Percentiles rank a stretch among this genome's conserved stretches.
phyloP scores from a whole-genome alignment of 495 filamentous ascomycete species.

The Hypoxylon subgilvum region DNA sequence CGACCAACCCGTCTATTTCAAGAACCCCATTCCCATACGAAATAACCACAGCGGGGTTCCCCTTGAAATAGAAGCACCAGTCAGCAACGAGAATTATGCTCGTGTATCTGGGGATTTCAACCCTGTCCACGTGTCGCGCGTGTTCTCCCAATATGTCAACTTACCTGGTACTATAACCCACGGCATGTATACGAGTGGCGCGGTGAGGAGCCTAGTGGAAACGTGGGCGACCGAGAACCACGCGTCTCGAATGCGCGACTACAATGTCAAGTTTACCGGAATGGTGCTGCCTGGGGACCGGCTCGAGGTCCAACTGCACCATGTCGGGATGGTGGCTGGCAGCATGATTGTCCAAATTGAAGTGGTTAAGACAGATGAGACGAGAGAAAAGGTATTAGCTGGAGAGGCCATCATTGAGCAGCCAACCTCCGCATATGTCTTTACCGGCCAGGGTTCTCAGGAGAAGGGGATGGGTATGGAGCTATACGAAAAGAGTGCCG shows the following conservation, averaged over 20 bases:
- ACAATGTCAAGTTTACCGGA: conserved; percentile 79
- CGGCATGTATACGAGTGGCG: conserved; percentile 90
- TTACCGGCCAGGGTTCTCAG: conserved; percentile 87
- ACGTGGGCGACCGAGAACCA: conserved; percentile 95
- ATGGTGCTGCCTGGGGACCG: conserved; percentile 89
- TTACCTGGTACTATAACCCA: conserved; percentile 87
- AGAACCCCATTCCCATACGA: conserved; percentile 77
- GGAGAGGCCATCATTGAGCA: conserved; percentile 90
- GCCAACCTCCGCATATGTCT: conserved; percentile 82
- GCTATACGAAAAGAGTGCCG: conserved; percentile 77
- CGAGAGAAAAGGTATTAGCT: conserved; percentile 79
- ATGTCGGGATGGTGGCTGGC: conserved; percentile 86
- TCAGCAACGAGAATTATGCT: conserved; percentile 86
- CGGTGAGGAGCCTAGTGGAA: conserved; percentile 83
- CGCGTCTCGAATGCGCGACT: conserved; percentile 82
- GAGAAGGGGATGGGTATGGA: conserved; percentile 97
- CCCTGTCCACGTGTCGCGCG: conserved; percentile 85
- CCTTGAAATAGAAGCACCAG: conserved; percentile 74
- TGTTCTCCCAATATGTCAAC: conserved; percentile 83
- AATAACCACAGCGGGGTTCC: conserved; percentile 73
- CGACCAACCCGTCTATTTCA: conserved; percentile 85
- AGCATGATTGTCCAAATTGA: conserved; percentile 90
- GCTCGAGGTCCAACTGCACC: conserved; percentile 79
- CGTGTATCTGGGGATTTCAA: conserved; percentile 89
- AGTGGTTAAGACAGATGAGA: conserved; percentile 72